Percentiles rank a stretch among this genome's conserved stretches.
Evolutionary conservation across 805 yeast species (phyloP).

Genomic region (Candida railenensis): DNA sequence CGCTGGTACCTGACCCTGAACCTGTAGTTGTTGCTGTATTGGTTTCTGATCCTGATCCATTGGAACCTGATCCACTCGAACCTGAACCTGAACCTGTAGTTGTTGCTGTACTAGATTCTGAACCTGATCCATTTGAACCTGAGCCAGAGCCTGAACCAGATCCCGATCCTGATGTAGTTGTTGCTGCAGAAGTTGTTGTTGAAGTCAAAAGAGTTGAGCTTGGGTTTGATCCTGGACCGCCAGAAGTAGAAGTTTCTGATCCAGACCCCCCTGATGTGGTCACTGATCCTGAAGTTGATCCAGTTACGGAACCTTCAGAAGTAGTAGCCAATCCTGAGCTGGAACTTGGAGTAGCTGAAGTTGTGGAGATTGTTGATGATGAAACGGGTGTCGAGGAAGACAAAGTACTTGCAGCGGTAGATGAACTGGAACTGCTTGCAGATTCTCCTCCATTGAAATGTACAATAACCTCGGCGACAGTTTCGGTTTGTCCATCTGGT

Average conservation of each 20-base stretch:
- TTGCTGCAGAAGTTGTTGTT: not conserved
- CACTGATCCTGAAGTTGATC: not conserved
- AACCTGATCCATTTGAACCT: constrained; percentile 1
- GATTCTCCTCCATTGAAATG: not conserved
- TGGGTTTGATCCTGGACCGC: not conserved
- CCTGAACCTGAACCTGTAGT: not conserved
- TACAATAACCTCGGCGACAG: not conserved
- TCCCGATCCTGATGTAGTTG: not conserved
- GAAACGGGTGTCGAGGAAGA: constrained; percentile 3
- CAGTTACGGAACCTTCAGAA: not conserved
- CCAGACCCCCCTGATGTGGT: constrained; percentile 9
- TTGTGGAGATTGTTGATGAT: constrained; percentile 5
- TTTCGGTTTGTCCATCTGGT: constrained; percentile 7
- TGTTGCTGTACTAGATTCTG: not conserved
- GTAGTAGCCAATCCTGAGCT: not conserved
- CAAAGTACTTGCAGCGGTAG: not conserved
- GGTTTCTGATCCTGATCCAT: not conserved
- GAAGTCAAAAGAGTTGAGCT: not conserved
- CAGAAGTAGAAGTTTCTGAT: not conserved
- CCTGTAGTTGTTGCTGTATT: not conserved
- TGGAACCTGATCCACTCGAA: not conserved
- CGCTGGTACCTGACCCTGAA: not conserved
- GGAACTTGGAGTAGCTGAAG: not conserved
- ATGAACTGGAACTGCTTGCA: not conserved
- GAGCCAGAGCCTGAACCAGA: not conserved